Evolutionary conservation across 1,284 basidiomycete species (phyloP), one percentile per base, ranked within the genome.

Genomic region (Retiboletus flavoniger): DNA sequence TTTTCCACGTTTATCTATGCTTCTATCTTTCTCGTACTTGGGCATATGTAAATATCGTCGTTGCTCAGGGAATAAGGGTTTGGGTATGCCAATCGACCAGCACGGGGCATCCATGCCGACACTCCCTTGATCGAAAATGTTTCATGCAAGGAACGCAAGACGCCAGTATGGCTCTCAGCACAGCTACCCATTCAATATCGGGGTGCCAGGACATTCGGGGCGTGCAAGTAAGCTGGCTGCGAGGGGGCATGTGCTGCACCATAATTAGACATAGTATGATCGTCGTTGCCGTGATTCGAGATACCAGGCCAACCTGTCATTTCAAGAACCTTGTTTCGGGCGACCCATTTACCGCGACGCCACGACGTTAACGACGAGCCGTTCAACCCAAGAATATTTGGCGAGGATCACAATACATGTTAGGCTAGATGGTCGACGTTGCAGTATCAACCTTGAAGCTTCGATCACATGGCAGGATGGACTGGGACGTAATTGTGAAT

Each of bases 231-330:
- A 41, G 24, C 32, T 35, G 31, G 48, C 7, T 51, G 31, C 32
- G 32, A 19, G 24, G 32, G 2, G 35, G 48, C 45, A 59, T 34
- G 47, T 16, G 36, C 29, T 17, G 21, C 24, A 9, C 58, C 9
- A 26, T 19, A 48, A 47, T 32, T 46, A 24, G 62, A 5, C 39
- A 52, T 42, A 52, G 40, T 40, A 34, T 28, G 62, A 61, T 64
- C 60, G 62, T 64, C 60, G 40, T 53, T 46, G 28, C 52, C 51
- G 28, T 48, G 51, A 45, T 62, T 62, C 58, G 42, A 59, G 39
- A 55, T 59, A 43, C 43, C 41, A 51, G 53, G 34, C 52, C 21
- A 48, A 56, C 51, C 58, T 59, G 41, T 59, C 56, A 16, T 24
- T 32, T 32, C 39, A 28, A 31, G 17, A 21, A 4, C 24, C n/a